A percentile compares a stretch with the other conserved stretches of the same genome.
phyloP scores from a whole-genome alignment of 768 basidiomycete species.

The Lentinula edodes region DNA sequence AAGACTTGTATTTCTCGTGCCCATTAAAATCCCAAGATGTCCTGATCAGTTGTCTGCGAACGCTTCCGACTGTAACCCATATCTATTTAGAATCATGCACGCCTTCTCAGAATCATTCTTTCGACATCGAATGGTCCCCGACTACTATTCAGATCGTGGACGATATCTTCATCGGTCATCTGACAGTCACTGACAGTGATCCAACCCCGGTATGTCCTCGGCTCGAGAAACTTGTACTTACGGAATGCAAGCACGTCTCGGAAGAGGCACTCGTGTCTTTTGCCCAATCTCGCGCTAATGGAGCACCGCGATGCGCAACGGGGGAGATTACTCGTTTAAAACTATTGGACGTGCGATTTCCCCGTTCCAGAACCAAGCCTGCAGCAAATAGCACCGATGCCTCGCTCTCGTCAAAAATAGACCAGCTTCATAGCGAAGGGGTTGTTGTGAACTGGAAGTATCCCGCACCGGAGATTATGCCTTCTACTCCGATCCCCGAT shows the following conservation, averaged over 20 bases:
- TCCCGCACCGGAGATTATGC: neutral
- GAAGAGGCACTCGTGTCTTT: conserved; percentile 1
- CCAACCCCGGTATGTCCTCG: conserved; percentile 1
- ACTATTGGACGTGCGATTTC: neutral
- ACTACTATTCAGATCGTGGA: neutral
- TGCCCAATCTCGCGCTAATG: neutral
- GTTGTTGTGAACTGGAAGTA: conserved; percentile 1
- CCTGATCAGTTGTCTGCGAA: neutral
- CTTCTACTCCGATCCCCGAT: neutral
- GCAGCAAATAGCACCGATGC: neutral
- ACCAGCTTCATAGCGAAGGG: neutral
- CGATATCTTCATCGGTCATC: neutral
- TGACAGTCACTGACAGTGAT: neutral
- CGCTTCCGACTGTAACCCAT: neutral
- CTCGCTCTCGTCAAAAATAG: neutral
- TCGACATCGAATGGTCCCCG: neutral
- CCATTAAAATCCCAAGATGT: neutral
- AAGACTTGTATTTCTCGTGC: neutral
- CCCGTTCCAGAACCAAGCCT: neutral
- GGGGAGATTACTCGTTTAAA: neutral
- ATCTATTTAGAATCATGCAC: neutral
- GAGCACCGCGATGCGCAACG: neutral
- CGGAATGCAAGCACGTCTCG: neutral
- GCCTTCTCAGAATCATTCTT: neutral
- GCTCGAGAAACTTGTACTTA: neutral